Conservation (phyloP, 2,329 filamentous ascomycete genomes). For the Fusarium globosum region DNA sequence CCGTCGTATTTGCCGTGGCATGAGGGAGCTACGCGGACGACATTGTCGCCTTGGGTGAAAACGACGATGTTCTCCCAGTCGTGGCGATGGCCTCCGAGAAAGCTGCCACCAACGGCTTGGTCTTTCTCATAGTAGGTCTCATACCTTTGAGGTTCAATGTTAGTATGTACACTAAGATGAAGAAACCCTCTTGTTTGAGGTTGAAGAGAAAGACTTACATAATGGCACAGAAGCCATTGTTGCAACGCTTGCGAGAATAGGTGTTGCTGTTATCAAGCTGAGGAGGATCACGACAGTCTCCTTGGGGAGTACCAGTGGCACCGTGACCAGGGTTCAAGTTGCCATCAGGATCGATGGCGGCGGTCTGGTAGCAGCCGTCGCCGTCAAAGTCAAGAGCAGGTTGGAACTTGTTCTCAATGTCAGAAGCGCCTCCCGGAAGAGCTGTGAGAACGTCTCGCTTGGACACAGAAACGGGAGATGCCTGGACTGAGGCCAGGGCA, state of each 20-base stretch:
- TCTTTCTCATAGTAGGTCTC: slow-evolving; percentile 60
- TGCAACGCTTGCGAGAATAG: slow-evolving; percentile 49
- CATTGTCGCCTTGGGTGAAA: slow-evolving; percentile 42
- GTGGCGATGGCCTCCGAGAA: slow-evolving; percentile 52
- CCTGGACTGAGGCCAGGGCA: slow-evolving; percentile 32
- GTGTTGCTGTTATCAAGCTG: slow-evolving; percentile 49
- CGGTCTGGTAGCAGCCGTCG: slow-evolving; percentile 58
- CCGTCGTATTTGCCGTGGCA: slow-evolving; percentile 43
- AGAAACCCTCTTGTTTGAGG: accelerated
- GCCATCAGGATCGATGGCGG: slow-evolving; percentile 55
- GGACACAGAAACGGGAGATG: slow-evolving; percentile 20
- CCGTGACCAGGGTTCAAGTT: slow-evolving; percentile 44
- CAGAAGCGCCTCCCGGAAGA: slow-evolving; percentile 49
- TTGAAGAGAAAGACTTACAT: slow-evolving; percentile 30
- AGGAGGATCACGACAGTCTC: slow-evolving; percentile 46
- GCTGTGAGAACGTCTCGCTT: slow-evolving; percentile 45
- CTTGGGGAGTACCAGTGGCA: slow-evolving; percentile 45
- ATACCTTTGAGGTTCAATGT: slow-evolving; percentile 12
- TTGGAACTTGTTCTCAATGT: slow-evolving; percentile 51
- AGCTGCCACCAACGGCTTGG: slow-evolving; percentile 48
- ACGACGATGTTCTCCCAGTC: slow-evolving; percentile 57
- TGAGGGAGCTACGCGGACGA: slow-evolving; percentile 46
- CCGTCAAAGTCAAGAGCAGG: slow-evolving; percentile 54
- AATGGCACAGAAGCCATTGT: slow-evolving; percentile 49
- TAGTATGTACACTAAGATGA: background rate